Percentiles rank a stretch among this genome's conserved stretches.
These are phyloP conservation scores for Stevia rebaudiana DNA, from an alignment of 140 eudicot genomes.

Conservation along the genomic window DNA sequence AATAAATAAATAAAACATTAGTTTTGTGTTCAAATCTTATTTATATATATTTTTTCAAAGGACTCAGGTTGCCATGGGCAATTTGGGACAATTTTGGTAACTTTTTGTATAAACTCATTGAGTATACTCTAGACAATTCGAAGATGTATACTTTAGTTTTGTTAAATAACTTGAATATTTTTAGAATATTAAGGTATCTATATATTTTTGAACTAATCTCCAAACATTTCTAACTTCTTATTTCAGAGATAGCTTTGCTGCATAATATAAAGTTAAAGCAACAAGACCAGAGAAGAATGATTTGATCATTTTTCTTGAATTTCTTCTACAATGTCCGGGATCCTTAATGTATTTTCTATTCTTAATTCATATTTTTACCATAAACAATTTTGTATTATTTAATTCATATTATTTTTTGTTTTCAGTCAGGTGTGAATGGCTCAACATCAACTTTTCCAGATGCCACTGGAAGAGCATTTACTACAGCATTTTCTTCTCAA, in stretches of 20 bases:
- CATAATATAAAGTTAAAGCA: constrained; percentile 5
- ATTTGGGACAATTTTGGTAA: background rate
- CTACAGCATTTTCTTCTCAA: constrained; percentile 63
- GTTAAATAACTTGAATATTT: background rate
- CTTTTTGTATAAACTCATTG: background rate
- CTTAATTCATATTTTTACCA: background rate
- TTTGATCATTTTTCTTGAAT: constrained; percentile 31
- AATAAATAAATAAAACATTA: background rate
- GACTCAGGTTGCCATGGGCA: background rate
- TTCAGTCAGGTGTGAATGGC: constrained; percentile 67
- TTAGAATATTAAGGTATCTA: background rate
- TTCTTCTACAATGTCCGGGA: constrained; percentile 54
- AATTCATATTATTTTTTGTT: constrained; percentile 9
- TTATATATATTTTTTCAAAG: background rate
- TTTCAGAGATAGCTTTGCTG: constrained; percentile 22
- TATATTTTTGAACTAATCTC: background rate
- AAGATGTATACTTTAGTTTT: constrained; percentile 5
- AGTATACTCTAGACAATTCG: background rate
- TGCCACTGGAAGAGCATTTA: constrained; percentile 58
- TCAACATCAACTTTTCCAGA: constrained; percentile 66
- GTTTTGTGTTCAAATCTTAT: background rate
- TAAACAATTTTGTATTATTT: background rate
- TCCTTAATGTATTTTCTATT: constrained; percentile 50
- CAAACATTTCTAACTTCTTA: constrained; percentile 7
- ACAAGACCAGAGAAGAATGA: constrained; percentile 26